Conservation (phyloP, 306 rosid genomes). For the Cucurbita pepo region DNA sequence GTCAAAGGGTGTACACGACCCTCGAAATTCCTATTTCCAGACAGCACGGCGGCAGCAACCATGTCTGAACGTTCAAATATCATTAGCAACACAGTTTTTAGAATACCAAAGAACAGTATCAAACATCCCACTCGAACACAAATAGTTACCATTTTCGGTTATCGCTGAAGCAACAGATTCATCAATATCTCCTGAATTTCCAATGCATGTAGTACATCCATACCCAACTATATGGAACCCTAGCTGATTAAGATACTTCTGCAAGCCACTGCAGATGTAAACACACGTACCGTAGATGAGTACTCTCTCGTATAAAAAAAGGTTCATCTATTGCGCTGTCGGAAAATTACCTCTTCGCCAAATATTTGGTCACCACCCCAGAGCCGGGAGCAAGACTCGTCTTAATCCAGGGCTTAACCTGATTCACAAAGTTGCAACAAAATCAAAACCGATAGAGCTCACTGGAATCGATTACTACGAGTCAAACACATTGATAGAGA, state of each 20-base stretch:
- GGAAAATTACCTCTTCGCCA: constrained; percentile 48
- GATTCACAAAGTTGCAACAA: constrained; percentile 6
- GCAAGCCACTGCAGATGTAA: constrained; percentile 54
- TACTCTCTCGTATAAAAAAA: background rate
- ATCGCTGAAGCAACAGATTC: constrained; percentile 80
- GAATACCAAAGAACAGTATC: background rate
- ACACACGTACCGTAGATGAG: background rate
- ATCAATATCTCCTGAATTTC: constrained; percentile 86
- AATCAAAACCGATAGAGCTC: background rate
- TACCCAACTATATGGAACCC: constrained; percentile 88
- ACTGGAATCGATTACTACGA: background rate
- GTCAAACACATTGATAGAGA: background rate
- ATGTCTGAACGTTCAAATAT: constrained; percentile 37
- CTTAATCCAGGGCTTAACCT: constrained; percentile 98
- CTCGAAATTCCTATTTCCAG: constrained; percentile 96
- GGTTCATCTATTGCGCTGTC: background rate
- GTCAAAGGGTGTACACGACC: constrained; percentile 95
- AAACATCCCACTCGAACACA: background rate
- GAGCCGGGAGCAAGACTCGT: constrained; percentile 99
- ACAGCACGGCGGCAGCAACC: constrained; percentile 89
- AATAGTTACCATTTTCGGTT: constrained; percentile 53
- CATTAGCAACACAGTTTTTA: constrained; percentile 9
- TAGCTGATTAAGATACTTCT: constrained; percentile 73
- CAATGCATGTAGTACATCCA: constrained; percentile 98
- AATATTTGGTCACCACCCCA: constrained; percentile 89